phyloP scores from a whole-genome alignment of 495 filamentous ascomycete species.

The Cercophora newfieldiana region DNA sequence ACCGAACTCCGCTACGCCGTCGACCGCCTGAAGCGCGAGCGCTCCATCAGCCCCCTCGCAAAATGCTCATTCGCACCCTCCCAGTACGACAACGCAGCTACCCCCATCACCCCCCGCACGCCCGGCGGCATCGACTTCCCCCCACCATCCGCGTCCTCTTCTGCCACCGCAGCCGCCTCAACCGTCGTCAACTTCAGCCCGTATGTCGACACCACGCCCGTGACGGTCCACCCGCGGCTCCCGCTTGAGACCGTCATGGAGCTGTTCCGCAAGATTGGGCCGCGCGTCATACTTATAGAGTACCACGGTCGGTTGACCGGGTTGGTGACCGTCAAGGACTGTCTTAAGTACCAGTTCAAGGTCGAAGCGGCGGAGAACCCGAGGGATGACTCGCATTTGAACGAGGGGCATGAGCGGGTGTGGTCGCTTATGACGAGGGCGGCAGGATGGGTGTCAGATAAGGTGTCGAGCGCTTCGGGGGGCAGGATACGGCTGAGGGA shows the following conservation, averaged over 20 bases:
- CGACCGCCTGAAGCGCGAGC: constrained; percentile 74
- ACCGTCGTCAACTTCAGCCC: constrained; percentile 79
- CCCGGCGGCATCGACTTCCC: constrained; percentile 24
- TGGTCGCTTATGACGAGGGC: constrained; percentile 64
- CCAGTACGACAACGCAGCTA: constrained; percentile 37
- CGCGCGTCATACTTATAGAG: constrained; percentile 90
- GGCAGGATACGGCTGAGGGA: constrained; percentile 50
- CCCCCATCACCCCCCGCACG: constrained; percentile 60
- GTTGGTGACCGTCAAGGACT: constrained; percentile 95
- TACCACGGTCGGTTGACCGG: constrained; percentile 79
- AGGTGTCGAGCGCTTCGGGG: constrained; percentile 47
- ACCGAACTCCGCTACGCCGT: constrained; percentile 94
- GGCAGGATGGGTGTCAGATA: constrained; percentile 57
- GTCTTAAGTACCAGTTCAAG: constrained; percentile 96
- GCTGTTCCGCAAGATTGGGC: constrained; percentile 97
- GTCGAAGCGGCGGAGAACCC: constrained; percentile 87
- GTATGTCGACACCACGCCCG: constrained; percentile 86
- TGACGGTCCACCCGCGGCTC: constrained; percentile 87
- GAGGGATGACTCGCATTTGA: constrained; percentile 41
- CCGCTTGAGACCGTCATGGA: constrained; percentile 98
- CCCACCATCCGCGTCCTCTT: constrained; percentile 50
- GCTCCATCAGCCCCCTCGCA: constrained; percentile 62
- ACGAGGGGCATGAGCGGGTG: constrained; percentile 62
- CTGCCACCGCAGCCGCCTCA: constrained; percentile 51
- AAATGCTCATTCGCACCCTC: constrained; percentile 77